A percentile compares a stretch with the other conserved stretches of the same genome.
These are phyloP conservation scores for Aspergillus asperescens DNA, from an alignment of 495 filamentous ascomycete species.

Conservation along the genomic window DNA sequence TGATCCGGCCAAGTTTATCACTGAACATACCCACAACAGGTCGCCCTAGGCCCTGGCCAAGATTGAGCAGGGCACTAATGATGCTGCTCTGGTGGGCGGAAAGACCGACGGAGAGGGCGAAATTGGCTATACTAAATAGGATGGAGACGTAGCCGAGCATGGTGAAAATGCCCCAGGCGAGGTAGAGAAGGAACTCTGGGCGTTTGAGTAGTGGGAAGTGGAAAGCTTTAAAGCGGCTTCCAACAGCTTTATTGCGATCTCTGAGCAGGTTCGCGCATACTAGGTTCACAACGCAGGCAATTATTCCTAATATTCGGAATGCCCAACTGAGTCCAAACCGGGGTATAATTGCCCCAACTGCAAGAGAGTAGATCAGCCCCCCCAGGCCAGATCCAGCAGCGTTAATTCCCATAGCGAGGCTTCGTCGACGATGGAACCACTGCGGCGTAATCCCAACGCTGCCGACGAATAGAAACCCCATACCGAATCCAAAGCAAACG, in stretches of 20 bases:
- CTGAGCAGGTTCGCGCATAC: conserved; percentile 56
- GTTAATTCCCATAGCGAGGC: conserved; percentile 68
- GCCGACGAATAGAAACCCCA: conserved; percentile 72
- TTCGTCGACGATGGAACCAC: conserved; percentile 68
- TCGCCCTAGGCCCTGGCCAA: conserved; percentile 64
- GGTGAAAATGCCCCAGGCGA: conserved; percentile 64
- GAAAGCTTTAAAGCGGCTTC: conserved; percentile 57
- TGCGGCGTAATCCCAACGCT: conserved; percentile 68
- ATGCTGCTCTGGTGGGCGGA: conserved; percentile 61
- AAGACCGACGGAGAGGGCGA: conserved; percentile 62
- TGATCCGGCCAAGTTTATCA: conserved; percentile 66
- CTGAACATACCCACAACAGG: conserved; percentile 70
- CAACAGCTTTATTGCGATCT: conserved; percentile 66
- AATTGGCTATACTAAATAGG: conserved; percentile 72
- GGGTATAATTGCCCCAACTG: conserved; percentile 51
- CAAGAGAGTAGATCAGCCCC: conserved; percentile 57
- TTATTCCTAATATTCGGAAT: conserved; percentile 65
- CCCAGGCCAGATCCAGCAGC: conserved; percentile 71
- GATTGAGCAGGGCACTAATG: conserved; percentile 66
- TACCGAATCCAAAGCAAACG: conserved; percentile 66
- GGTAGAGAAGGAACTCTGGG: conserved; percentile 57
- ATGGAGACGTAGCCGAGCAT: conserved; percentile 74
- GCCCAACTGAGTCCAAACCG: conserved; percentile 62
- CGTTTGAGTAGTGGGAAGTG: conserved; percentile 56
- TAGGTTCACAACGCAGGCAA: conserved; percentile 60